Base-by-base conservation (phyloP, 148 eudicot species). In the Polygonum aviculare region DNA sequence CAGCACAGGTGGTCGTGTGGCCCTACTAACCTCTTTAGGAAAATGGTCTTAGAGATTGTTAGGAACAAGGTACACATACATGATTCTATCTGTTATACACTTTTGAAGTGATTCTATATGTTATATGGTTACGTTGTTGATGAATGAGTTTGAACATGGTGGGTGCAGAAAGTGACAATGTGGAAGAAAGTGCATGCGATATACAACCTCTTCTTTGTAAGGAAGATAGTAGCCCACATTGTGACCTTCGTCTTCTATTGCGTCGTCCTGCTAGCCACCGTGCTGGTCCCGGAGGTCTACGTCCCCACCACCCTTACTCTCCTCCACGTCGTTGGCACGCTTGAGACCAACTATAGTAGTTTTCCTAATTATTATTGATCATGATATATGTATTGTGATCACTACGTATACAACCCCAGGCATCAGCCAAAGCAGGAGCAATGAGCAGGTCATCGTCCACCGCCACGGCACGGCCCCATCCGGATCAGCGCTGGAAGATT, bases 1-100 rank as follows among this genome's bases (percentile, higher is more conserved):
- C 98, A 93, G 69, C 95, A 91, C 60, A 81, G 98, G 36, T 93
- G 98, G 98, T 93, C 93, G 0, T 91, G 98, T 73, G 98, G 98
- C 14, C 98, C 98, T 0, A 92, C 96, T 47, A 91, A 93, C 78
- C 84, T 93, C n/a, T 93, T 93, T 78, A 85, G 82, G 78, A 93
- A 93, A 80, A 93, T 88, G 92, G 84, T 76, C 1, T 19, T 44
- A 18, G 98, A 93, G 60, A 93, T 93, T 21, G 59, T 78, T 6
- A 77, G 12, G 54, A 91, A 84, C 78, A 86, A 93, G 55, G 16
- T 51, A 44, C n/a, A 26, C 31, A 26, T n/a, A n/a, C n/a, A n/a
- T n/a, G n/a, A n/a, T n/a, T n/a, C n/a, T n/a, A n/a, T n/a, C n/a
- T n/a, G n/a, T n/a, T n/a, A 26, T 26, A 26, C 0, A 26, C 31